phyloP scores from a whole-genome alignment of 331 rosid species.

The Acacia concinna region DNA sequence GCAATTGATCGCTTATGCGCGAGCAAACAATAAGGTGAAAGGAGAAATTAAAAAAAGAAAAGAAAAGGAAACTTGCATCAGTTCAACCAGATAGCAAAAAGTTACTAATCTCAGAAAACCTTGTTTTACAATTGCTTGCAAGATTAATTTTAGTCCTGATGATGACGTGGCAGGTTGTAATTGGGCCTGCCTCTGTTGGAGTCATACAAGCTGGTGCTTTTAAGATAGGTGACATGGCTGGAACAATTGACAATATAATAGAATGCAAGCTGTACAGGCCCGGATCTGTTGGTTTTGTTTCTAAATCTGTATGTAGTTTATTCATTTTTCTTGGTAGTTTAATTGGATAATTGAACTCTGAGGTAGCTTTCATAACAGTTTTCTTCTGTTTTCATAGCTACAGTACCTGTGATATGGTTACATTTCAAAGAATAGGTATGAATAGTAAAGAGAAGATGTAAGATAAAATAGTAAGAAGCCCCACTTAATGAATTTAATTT shows the following conservation, averaged over 20 bases:
- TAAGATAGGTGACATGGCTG: constrained; percentile 93
- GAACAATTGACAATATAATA: constrained; percentile 81
- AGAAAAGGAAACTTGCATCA: not conserved
- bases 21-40: constrained; percentile 76
- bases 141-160: constrained; percentile 21
- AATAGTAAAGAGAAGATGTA: too few relatives aligned
- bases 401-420: not conserved
- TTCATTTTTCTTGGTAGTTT: not conserved
- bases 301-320: constrained; percentile 72
- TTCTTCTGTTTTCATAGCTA: not conserved
- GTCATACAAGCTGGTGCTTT: constrained; percentile 92
- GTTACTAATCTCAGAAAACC: constrained; percentile 14
- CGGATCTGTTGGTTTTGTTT: constrained; percentile 95
- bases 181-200: constrained; percentile 94
- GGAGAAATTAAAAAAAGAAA: not conserved
- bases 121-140: not conserved
- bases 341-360: not conserved
- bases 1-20: constrained; percentile 77
- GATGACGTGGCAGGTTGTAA: constrained; percentile 62
- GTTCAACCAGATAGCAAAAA: not conserved
- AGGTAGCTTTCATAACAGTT: not conserved
- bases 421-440: not conserved
- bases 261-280: constrained; percentile 92
- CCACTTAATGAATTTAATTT: too few relatives aligned
- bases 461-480: too few relatives aligned